These are phyloP conservation scores for Dothistroma septosporum DNA, from an alignment of 2,329 filamentous ascomycete genomes.

Conservation along the genomic window DNA sequence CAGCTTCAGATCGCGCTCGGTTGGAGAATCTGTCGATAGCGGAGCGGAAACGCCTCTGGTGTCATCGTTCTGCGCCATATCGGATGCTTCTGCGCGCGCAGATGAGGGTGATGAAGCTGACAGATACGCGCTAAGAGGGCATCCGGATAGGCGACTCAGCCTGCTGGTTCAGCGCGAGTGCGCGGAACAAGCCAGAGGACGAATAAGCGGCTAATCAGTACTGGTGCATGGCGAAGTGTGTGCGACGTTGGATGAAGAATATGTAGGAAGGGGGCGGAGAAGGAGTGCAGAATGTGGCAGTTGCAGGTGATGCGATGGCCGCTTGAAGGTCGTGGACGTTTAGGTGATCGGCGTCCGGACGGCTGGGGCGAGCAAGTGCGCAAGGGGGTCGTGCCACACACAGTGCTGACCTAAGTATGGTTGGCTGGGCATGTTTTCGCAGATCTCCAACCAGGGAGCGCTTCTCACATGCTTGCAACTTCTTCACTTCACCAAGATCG, in stretches of 20 bases:
- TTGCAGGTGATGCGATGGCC: background rate
- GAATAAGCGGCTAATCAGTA: background rate
- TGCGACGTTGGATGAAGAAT: background rate
- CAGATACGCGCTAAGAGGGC: background rate
- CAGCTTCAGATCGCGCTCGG: conserved; percentile 67
- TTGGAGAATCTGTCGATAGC: conserved; percentile 73
- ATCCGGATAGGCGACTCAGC: background rate
- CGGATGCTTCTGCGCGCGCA: conserved; percentile 1
- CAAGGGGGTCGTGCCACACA: background rate
- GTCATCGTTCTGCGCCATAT: conserved; percentile 19
- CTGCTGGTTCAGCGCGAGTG: background rate
- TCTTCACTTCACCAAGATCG: background rate
- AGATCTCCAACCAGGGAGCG: background rate
- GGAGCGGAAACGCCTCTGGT: conserved; percentile 42
- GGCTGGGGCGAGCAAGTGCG: background rate
- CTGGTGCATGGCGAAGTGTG: background rate
- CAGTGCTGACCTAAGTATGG: background rate
- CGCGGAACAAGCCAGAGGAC: background rate
- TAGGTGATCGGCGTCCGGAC: background rate
- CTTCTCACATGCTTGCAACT: background rate
- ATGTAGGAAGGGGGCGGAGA: background rate
- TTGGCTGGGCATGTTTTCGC: background rate
- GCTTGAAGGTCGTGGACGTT: background rate
- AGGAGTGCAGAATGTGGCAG: background rate
- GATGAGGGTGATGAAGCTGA: conserved; percentile 3